These are phyloP conservation scores for Oryza glumipatula DNA, from an alignment of 176 grass and related monocot species.

Conservation along the genomic window DNA sequence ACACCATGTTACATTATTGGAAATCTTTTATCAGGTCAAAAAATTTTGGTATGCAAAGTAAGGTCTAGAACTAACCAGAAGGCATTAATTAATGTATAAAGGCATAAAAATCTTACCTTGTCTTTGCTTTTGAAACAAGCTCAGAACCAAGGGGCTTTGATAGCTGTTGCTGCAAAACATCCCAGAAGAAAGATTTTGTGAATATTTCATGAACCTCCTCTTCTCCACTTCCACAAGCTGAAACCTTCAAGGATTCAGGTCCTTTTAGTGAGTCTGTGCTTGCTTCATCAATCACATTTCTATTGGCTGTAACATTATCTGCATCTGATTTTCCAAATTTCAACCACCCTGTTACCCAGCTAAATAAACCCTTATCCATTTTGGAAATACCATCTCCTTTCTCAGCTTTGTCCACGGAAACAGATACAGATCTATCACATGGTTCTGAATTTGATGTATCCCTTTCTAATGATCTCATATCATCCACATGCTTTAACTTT, in stretches of 20 bases:
- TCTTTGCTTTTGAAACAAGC: slow-evolving; percentile 63
- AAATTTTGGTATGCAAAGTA: slow-evolving; percentile 28
- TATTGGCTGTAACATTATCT: slow-evolving; percentile 41
- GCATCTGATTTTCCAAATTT: slow-evolving; percentile 50
- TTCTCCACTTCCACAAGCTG: slow-evolving; percentile 42
- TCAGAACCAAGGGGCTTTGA: slow-evolving; percentile 57
- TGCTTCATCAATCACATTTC: slow-evolving; percentile 29
- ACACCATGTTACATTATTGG: not conserved
- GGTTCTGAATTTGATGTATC: slow-evolving; percentile 24
- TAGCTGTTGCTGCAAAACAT: slow-evolving; percentile 58
- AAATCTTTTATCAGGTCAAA: slow-evolving; percentile 9
- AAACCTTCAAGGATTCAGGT: slow-evolving; percentile 35
- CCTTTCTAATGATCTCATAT: not conserved
- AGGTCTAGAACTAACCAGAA: slow-evolving; percentile 13
- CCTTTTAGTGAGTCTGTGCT: slow-evolving; percentile 31
- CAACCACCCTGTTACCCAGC: slow-evolving; percentile 47
- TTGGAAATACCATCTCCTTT: slow-evolving; percentile 37
- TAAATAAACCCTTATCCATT: slow-evolving; percentile 47
- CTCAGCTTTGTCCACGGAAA: slow-evolving; percentile 40
- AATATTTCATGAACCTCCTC: slow-evolving; percentile 53
- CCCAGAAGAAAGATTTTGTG: slow-evolving; percentile 66
- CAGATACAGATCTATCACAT: slow-evolving; percentile 27
- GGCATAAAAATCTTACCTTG: slow-evolving; percentile 52
- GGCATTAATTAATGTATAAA: slow-evolving; percentile 30
- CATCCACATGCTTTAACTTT: slow-evolving; percentile 29